phyloP scores from a whole-genome alignment of 2,329 filamentous ascomycete species.

The Dryadomyces sulphureus region DNA sequence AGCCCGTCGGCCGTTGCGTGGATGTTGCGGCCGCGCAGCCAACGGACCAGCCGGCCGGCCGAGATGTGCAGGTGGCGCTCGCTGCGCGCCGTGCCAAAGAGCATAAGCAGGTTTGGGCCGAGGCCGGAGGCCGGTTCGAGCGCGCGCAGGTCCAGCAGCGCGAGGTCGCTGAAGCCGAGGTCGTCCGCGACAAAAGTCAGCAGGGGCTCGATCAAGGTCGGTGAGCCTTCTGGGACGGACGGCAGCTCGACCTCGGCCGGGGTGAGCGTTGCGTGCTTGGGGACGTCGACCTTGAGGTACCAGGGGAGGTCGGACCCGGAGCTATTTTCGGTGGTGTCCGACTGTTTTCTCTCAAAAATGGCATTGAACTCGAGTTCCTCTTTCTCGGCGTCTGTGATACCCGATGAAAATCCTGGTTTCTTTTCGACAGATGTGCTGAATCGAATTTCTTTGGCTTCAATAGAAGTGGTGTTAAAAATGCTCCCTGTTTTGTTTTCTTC shows the following conservation, averaged over 20 bases:
- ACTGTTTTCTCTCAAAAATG: too few relatives aligned
- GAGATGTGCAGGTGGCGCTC: conserved; percentile 88
- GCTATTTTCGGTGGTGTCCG: too few relatives aligned
- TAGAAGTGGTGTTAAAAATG: too few relatives aligned
- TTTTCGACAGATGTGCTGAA: too few relatives aligned
- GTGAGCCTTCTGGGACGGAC: conserved; percentile 49
- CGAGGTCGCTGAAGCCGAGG: conserved; percentile 71
- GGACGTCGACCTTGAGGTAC: conserved; percentile 68
- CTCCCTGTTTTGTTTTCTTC: too few relatives aligned
- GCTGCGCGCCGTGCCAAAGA: conserved; percentile 80
- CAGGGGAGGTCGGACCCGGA: conserved; percentile 40
- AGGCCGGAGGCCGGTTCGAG: conserved; percentile 79
- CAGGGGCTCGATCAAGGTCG: conserved; percentile 55
- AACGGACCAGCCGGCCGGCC: conserved; percentile 77
- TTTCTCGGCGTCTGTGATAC: too few relatives aligned
- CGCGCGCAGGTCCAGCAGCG: conserved; percentile 65
- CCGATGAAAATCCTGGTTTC: too few relatives aligned
- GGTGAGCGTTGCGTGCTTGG: conserved; percentile 33
- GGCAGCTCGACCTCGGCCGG: conserved; percentile 31
- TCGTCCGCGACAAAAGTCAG: conserved; percentile 70
- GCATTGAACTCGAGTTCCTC: too few relatives aligned
- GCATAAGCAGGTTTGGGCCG: conserved; percentile 79
- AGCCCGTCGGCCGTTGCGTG: conserved; percentile 72
- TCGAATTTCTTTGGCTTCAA: too few relatives aligned
- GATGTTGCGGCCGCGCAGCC: conserved; percentile 63